Percentiles rank a stretch among this genome's conserved stretches.
Conservation (phyloP, 2,329 filamentous ascomycete species). For the Orbilia blumenaviensis region DNA sequence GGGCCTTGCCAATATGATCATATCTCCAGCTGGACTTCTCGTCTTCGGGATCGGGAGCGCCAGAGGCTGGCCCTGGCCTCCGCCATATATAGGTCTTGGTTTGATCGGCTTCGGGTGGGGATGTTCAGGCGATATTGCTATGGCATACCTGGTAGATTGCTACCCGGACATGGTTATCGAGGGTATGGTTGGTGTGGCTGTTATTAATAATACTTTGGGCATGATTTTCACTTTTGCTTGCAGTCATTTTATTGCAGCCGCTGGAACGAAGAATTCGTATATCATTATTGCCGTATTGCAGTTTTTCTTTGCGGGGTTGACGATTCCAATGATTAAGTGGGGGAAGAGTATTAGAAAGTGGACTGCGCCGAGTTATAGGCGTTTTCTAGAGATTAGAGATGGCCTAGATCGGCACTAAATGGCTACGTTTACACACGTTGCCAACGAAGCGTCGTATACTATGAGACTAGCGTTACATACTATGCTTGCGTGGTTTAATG, state of each 20-base stretch:
- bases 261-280: slow-evolving; percentile 64
- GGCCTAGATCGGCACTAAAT: slow-evolving; percentile 56
- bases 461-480: too few relatives aligned
- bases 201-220: slow-evolving; percentile 68
- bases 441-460: too few relatives aligned
- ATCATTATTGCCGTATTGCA: slow-evolving; percentile 66
- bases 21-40: slow-evolving; percentile 66
- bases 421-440: not conserved
- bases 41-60: slow-evolving; percentile 67
- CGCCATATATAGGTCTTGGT: slow-evolving; percentile 67
- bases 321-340: slow-evolving; percentile 67
- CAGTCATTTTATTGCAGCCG: slow-evolving; percentile 65
- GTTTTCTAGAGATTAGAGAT: slow-evolving; percentile 65
- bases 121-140: slow-evolving; percentile 68
- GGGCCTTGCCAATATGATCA: slow-evolving; percentile 64
- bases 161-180: slow-evolving; percentile 69
- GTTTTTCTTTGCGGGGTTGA: slow-evolving; percentile 66
- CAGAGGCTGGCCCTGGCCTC: slow-evolving; percentile 66
- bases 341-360: slow-evolving; percentile 65
- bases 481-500: too few relatives aligned
- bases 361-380: slow-evolving; percentile 64
- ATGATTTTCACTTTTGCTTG: slow-evolving; percentile 68
- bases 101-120: slow-evolving; percentile 71
- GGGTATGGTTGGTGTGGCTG: slow-evolving; percentile 69
- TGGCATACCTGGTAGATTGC: slow-evolving; percentile 68